These are phyloP conservation scores for Colletotrichum karsti DNA, from an alignment of 2,329 filamentous ascomycete genomes.

Conservation along the genomic window DNA sequence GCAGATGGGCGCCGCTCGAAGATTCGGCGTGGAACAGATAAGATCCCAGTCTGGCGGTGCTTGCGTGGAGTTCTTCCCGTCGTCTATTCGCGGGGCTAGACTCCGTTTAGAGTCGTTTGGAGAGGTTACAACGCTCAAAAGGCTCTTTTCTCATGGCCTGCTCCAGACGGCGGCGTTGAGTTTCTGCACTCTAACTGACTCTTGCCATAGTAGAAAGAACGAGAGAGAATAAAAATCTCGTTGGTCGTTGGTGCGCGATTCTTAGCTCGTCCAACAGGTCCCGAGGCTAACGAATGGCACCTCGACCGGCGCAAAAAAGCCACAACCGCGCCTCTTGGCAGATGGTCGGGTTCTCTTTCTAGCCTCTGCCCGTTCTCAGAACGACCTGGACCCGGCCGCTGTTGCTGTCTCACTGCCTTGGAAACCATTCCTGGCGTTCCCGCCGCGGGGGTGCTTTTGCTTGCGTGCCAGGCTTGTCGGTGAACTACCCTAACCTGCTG, in stretches of 20 bases:
- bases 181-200: neutral
- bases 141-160: neutral
- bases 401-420: neutral
- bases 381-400: neutral
- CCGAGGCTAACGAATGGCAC: too few species aligned
- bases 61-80: neutral
- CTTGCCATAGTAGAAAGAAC: neutral
- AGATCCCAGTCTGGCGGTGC: neutral
- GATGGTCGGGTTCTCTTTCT: neutral
- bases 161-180: neutral
- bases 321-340: neutral
- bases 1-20: too few species aligned
- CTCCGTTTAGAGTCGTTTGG: neutral
- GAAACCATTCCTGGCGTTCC: neutral
- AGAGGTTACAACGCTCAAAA: neutral
- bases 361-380: too few species aligned
- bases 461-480: neutral
- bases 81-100: neutral
- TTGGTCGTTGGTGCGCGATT: neutral
- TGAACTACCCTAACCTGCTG: too few species aligned
- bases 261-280: too few species aligned
- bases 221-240: neutral
- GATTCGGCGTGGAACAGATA: neutral
- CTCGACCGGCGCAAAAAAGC: too few species aligned
- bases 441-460: neutral